Evolutionary conservation across 495 filamentous ascomycete genomes (phyloP).

Genomic region (Platismatia glauca): DNA sequence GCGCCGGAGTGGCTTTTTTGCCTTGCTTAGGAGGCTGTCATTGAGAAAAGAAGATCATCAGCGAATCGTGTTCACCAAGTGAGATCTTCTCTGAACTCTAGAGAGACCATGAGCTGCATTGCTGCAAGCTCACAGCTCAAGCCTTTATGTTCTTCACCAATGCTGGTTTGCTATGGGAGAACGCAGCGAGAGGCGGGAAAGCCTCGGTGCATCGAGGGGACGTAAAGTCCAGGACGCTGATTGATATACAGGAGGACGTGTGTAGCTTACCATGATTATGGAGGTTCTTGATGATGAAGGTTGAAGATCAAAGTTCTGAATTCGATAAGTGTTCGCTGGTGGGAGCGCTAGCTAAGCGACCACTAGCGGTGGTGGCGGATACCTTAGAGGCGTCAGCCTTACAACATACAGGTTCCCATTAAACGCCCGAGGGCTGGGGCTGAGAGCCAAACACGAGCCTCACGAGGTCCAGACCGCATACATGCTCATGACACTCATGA

Average conservation of each 20-base stretch:
- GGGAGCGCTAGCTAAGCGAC: constrained; percentile 12
- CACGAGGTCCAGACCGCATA: background rate
- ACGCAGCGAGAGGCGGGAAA: background rate
- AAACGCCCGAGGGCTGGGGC: background rate
- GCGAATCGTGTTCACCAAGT: constrained; percentile 71
- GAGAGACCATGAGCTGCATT: constrained; percentile 61
- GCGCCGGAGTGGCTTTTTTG: constrained; percentile 92
- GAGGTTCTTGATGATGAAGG: background rate
- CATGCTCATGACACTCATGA: background rate
- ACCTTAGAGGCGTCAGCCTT: constrained; percentile 4
- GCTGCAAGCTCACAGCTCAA: constrained; percentile 61
- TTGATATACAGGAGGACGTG: background rate
- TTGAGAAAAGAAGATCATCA: constrained; percentile 99
- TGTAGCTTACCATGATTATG: constrained; percentile 16
- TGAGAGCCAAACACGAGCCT: background rate
- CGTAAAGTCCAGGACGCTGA: background rate
- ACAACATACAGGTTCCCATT: background rate
- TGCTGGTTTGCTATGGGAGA: constrained; percentile 1
- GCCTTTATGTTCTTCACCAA: constrained; percentile 41
- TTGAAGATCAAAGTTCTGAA: background rate
- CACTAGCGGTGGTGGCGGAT: constrained; percentile 6
- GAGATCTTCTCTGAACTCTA: constrained; percentile 88
- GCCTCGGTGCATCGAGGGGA: background rate
- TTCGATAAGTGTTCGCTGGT: background rate
- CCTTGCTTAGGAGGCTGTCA: constrained; percentile 95